Evolutionary conservation across 179 eudicot genomes (phyloP).

Genomic region (Monotropa hypopitys): DNA sequence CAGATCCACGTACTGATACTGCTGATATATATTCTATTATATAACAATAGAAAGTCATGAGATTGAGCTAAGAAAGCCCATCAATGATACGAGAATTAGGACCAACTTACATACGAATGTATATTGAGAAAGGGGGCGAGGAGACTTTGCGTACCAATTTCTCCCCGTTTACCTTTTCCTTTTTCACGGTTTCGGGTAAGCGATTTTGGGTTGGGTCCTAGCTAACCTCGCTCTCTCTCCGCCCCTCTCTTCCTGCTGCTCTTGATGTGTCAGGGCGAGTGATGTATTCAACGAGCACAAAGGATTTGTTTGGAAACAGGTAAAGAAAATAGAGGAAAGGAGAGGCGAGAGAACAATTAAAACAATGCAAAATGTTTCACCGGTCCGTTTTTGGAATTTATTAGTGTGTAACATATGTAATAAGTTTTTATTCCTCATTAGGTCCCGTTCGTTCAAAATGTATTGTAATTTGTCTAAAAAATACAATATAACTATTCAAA

Average conservation of each 20-base stretch:
- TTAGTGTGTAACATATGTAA: too few species aligned
- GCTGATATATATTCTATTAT: neutral
- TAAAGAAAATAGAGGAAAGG: too few species aligned
- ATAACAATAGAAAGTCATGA: neutral
- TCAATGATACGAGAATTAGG: conserved; percentile 1
- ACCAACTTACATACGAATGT: neutral
- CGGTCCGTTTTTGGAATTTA: too few species aligned
- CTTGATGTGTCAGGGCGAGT: neutral
- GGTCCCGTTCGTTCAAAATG: neutral
- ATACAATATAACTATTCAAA: too few species aligned
- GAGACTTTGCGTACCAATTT: conserved; percentile 9
- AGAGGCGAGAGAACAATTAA: neutral
- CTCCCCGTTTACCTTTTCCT: neutral
- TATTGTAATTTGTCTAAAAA: neutral
- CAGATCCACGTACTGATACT: neutral
- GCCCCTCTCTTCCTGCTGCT: neutral
- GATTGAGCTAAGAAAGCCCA: neutral
- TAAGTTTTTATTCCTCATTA: too few species aligned
- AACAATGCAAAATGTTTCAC: too few species aligned
- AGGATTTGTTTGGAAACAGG: neutral
- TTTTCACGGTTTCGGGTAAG: neutral
- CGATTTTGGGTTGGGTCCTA: neutral
- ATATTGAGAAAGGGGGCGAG: neutral
- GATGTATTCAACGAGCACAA: neutral
- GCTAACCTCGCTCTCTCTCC: neutral